phyloP scores from a whole-genome alignment of 2,329 filamentous ascomycete species.

The Epichloe bromicola region DNA sequence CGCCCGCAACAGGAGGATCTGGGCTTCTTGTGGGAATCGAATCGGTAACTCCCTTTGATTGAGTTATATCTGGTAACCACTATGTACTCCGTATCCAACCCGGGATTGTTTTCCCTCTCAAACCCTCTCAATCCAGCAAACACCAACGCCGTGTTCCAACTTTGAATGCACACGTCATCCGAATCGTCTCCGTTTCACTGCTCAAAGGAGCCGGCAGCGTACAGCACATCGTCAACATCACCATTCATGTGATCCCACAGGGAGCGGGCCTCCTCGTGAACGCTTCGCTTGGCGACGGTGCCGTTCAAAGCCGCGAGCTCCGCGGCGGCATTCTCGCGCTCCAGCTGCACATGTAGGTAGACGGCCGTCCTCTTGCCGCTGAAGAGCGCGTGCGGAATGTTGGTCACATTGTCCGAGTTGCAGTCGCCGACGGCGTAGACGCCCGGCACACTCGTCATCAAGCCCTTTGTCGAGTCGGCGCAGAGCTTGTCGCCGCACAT shows the following conservation, averaged over 20 bases:
- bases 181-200: background rate
- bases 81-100: too few relatives aligned
- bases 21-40: too few relatives aligned
- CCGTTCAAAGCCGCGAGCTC: conserved; percentile 16
- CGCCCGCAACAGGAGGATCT: too few relatives aligned
- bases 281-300: conserved; percentile 15
- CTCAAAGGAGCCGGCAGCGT: conserved; percentile 26
- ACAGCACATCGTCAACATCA: conserved; percentile 26
- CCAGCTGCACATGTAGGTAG: conserved; percentile 37
- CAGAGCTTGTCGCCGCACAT: conserved; percentile 31
- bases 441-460: conserved; percentile 37
- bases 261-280: conserved; percentile 22
- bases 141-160: too few relatives aligned
- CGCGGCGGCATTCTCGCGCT: conserved; percentile 23
- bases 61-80: too few relatives aligned
- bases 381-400: conserved; percentile 48
- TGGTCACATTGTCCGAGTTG: conserved; percentile 46
- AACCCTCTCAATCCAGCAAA: too few relatives aligned
- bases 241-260: conserved; percentile 36
- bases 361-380: conserved; percentile 46
- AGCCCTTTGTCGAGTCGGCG: conserved; percentile 26
- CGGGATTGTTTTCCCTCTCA: too few relatives aligned
- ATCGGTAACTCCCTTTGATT: too few relatives aligned
- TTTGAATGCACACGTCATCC: too few relatives aligned
- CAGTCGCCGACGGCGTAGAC: conserved; percentile 47